phyloP scores from a whole-genome alignment of 345 rosid species.

The Leavenworthia alabamica region DNA sequence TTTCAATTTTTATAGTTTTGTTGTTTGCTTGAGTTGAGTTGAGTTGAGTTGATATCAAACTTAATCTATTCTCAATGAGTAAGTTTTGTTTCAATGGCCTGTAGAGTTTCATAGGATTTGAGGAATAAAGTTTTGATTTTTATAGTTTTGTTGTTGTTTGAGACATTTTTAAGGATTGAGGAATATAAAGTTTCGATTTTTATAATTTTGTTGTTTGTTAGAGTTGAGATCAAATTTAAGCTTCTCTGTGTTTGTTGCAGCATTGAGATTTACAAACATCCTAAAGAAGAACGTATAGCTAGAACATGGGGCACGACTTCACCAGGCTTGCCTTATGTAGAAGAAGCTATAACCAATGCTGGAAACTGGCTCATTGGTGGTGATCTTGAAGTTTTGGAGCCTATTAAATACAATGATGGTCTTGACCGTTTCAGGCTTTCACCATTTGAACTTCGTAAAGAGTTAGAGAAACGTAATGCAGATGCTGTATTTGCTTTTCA shows the following conservation, averaged over 20 bases:
- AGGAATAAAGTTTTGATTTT: too few relatives aligned
- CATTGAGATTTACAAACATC: conserved; percentile 89
- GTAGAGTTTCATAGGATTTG: too few relatives aligned
- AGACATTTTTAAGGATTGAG: too few relatives aligned
- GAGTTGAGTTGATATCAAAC: too few relatives aligned
- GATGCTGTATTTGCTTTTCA: conserved; percentile 98
- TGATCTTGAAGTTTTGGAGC: conserved; percentile 77
- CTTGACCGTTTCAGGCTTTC: conserved; percentile 82
- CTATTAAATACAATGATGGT: conserved; percentile 76
- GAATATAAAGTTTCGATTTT: not conserved
- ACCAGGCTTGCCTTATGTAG: conserved; percentile 80
- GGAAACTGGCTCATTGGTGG: conserved; percentile 97
- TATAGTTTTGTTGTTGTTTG: too few relatives aligned
- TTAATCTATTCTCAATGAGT: too few relatives aligned
- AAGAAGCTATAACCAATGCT: conserved; percentile 55
- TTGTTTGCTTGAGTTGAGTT: not conserved
- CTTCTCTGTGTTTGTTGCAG: conserved; percentile 25
- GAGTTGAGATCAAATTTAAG: too few relatives aligned
- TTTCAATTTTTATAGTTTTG: not conserved
- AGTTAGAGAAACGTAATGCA: conserved; percentile 74
- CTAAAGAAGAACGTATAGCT: conserved; percentile 87
- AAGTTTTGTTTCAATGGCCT: too few relatives aligned
- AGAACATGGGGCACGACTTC: conserved; percentile 96
- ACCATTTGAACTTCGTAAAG: conserved; percentile 61
- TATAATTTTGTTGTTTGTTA: not conserved